phyloP scores from a whole-genome alignment of 805 yeast genomes.

The Spathaspora passalidarum region DNA sequence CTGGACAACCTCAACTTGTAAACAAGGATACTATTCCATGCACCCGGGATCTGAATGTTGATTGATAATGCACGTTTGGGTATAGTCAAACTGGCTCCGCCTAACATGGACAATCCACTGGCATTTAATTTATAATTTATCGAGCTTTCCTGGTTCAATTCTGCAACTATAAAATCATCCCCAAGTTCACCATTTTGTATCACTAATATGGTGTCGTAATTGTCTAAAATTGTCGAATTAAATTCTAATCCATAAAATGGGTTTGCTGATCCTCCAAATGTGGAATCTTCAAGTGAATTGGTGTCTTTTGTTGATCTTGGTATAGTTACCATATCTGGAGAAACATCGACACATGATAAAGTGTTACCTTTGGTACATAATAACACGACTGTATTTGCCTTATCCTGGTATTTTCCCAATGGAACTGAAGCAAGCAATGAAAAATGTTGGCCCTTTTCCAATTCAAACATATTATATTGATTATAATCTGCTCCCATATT shows the following conservation, averaged over 20 bases:
- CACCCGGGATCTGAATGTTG: constrained; percentile 50
- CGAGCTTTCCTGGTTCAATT: constrained; percentile 22
- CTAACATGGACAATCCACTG: constrained; percentile 11
- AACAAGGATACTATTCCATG: constrained; percentile 61
- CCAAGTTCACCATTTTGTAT: constrained; percentile 15
- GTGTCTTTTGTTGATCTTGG: constrained; percentile 49
- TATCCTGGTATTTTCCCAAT: background rate
- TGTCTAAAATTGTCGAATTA: constrained; percentile 32
- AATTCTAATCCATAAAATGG: constrained; percentile 52
- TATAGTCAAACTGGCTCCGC: constrained; percentile 19
- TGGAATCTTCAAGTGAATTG: constrained; percentile 46
- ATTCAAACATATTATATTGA: background rate
- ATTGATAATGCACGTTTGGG: constrained; percentile 45
- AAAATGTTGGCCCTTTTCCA: background rate
- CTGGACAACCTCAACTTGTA: constrained; percentile 36
- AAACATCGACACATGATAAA: constrained; percentile 44
- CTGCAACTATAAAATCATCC: constrained; percentile 36
- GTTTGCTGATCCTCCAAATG: constrained; percentile 45
- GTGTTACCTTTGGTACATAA: background rate
- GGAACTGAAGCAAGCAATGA: constrained; percentile 1
- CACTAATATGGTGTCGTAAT: constrained; percentile 51
- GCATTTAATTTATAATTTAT: constrained; percentile 16
- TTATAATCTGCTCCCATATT: background rate
- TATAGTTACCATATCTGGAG: constrained; percentile 30
- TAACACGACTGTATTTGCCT: background rate